Conservation (phyloP, 768 basidiomycete genomes). For the Crassisporium funariophilum region DNA sequence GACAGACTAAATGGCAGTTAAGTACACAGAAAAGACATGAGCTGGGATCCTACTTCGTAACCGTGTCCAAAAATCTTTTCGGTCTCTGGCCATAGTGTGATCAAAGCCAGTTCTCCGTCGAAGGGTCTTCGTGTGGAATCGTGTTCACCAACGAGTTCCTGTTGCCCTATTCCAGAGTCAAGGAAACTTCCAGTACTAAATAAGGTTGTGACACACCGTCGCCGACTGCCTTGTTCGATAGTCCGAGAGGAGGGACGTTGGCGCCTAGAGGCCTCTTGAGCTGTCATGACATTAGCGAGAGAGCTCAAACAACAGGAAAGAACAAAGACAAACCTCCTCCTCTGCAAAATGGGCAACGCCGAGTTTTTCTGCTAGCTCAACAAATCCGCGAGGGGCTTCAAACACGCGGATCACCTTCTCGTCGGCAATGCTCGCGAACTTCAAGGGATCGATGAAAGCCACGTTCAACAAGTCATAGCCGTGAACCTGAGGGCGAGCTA, state of each 20-base stretch:
- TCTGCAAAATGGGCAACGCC: constrained; percentile 48
- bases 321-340: constrained; percentile 45
- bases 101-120: constrained; percentile 85
- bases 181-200: not conserved
- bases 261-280: constrained; percentile 72
- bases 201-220: constrained; percentile 56
- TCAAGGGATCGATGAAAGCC: constrained; percentile 72
- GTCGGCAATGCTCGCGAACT: constrained; percentile 90
- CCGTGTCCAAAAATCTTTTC: constrained; percentile 99
- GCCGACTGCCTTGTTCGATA: constrained; percentile 91
- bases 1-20: constrained; percentile 62
- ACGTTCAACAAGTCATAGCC: constrained; percentile 90
- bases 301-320: not conserved
- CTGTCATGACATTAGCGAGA: constrained; percentile 33
- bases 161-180: constrained; percentile 15
- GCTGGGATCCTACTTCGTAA: constrained; percentile 70
- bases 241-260: constrained; percentile 87
- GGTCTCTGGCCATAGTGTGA: constrained; percentile 94
- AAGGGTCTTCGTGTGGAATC: constrained; percentile 58
- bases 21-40: not conserved
- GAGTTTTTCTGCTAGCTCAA: constrained; percentile 58
- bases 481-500: constrained; percentile 93
- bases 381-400: constrained; percentile 84
- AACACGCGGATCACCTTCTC: constrained; percentile 96
- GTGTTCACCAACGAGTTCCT: constrained; percentile 24